Conservation (phyloP, 305 asterid species). For the Fraxinus ornus region DNA sequence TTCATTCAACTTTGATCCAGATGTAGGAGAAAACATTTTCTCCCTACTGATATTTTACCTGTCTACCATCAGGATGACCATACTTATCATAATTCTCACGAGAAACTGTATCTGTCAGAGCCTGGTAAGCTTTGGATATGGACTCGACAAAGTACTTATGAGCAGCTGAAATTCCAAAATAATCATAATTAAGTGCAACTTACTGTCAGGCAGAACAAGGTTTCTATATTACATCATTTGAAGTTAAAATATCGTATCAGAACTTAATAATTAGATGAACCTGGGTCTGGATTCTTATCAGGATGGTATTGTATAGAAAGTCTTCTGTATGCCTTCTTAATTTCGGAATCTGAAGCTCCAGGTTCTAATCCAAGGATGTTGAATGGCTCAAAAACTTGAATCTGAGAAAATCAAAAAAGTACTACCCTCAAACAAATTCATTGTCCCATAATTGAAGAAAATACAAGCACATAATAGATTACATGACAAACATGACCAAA, state of each 20-base stretch:
- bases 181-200: neutral
- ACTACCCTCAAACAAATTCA: too few species aligned
- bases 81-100: conserved; percentile 53
- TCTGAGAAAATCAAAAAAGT: too few species aligned
- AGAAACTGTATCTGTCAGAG: conserved; percentile 48
- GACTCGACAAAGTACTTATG: conserved; percentile 44
- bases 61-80: conserved; percentile 60
- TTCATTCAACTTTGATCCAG: neutral
- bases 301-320: too few species aligned
- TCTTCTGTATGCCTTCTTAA: too few species aligned
- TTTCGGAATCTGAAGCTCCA: too few species aligned
- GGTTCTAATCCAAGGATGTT: too few species aligned
- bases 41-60: conserved; percentile 30
- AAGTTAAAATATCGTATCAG: neutral
- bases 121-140: conserved; percentile 56
- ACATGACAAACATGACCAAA: too few species aligned
- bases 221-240: neutral
- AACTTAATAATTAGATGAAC: conserved; percentile 17
- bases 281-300: conserved; percentile 63
- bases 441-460: too few species aligned
- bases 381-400: too few species aligned
- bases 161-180: neutral
- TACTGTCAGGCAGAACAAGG: neutral
- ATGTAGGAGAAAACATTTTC: neutral
- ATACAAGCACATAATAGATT: too few species aligned